A percentile compares a stretch with the other conserved stretches of the same genome.
Evolutionary conservation across 1,139 yeast genomes (phyloP).

Genomic region (Debaryomyces robertsiae): DNA sequence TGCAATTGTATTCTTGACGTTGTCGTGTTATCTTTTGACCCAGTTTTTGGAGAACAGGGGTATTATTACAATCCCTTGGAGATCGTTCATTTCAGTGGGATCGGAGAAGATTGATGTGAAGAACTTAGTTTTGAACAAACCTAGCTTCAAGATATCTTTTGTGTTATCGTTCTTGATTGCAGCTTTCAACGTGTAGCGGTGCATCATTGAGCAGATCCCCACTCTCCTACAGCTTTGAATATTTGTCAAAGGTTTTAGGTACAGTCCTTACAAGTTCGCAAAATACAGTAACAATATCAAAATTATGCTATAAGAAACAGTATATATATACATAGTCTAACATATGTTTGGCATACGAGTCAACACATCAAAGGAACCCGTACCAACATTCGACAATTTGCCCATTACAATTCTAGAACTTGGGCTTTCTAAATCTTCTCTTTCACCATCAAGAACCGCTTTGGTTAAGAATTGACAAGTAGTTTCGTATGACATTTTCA

Average conservation of each 20-base stretch:
- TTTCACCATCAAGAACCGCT: slow-evolving; percentile 91
- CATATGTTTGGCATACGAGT: slow-evolving; percentile 54
- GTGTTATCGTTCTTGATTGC: slow-evolving; percentile 61
- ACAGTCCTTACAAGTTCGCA: too few species aligned
- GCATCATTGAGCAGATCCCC: too few species aligned
- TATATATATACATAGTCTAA: slow-evolving; percentile 10
- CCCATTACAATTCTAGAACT: slow-evolving; percentile 96
- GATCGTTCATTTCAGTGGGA: slow-evolving; percentile 47
- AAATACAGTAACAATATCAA: not conserved
- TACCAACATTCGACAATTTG: slow-evolving; percentile 88
- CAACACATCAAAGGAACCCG: slow-evolving; percentile 92
- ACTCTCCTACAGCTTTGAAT: too few species aligned
- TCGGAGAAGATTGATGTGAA: slow-evolving; percentile 49
- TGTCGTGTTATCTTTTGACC: slow-evolving; percentile 52
- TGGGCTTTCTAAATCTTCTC: slow-evolving; percentile 88
- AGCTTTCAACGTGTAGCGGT: slow-evolving; percentile 61
- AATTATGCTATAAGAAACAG: slow-evolving; percentile 8
- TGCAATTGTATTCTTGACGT: slow-evolving; percentile 54
- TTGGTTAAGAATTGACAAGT: slow-evolving; percentile 96
- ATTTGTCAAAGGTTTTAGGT: too few species aligned
- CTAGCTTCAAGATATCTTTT: slow-evolving; percentile 67
- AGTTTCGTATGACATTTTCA: slow-evolving; percentile 99
- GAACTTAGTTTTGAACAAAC: slow-evolving; percentile 58
- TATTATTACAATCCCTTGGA: slow-evolving; percentile 54
- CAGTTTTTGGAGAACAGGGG: slow-evolving; percentile 66